Conservation (phyloP, 2,329 filamentous ascomycete species). For the Hymenoscyphus repandus region DNA sequence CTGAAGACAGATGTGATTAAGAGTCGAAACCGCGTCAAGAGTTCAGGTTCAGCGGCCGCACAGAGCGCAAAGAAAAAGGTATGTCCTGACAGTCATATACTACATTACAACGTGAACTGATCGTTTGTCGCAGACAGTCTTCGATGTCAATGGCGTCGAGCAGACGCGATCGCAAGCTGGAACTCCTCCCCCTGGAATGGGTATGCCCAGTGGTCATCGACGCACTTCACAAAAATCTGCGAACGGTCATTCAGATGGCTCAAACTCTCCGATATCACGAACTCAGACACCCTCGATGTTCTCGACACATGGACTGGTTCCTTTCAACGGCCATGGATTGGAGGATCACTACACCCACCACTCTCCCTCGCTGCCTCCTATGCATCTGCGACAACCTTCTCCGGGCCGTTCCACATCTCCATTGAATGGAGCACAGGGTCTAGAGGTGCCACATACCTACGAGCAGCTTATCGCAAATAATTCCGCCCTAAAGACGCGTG, state of each 20-base stretch:
- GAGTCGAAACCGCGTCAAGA: slow-evolving; percentile 96
- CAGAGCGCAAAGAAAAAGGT: slow-evolving; percentile 82
- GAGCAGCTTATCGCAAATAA: slow-evolving; percentile 77
- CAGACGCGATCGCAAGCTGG: slow-evolving; percentile 50
- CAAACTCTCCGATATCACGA: slow-evolving; percentile 73
- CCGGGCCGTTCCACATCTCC: slow-evolving; percentile 48
- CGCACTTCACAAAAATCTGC: slow-evolving; percentile 66
- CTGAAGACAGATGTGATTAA: slow-evolving; percentile 99
- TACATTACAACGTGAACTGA: slow-evolving; percentile 16
- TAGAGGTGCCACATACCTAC: slow-evolving; percentile 70
- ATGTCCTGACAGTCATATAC: slow-evolving; percentile 23
- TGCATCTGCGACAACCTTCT: slow-evolving; percentile 52
- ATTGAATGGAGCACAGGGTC: slow-evolving; percentile 52
- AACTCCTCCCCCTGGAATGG: slow-evolving; percentile 42
- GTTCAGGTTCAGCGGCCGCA: slow-evolving; percentile 54
- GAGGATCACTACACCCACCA: slow-evolving; percentile 61
- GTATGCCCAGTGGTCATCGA: slow-evolving; percentile 46
- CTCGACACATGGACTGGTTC: slow-evolving; percentile 62
- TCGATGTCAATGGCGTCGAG: slow-evolving; percentile 54
- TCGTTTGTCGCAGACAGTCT: slow-evolving; percentile 27
- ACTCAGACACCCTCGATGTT: slow-evolving; percentile 73
- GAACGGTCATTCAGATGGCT: slow-evolving; percentile 68
- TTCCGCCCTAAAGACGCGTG: slow-evolving; percentile 85
- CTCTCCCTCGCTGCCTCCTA: slow-evolving; percentile 44
- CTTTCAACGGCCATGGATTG: slow-evolving; percentile 69